phyloP scores from a whole-genome alignment of 78 protist species.

The Emiliania huxleyi region DNA sequence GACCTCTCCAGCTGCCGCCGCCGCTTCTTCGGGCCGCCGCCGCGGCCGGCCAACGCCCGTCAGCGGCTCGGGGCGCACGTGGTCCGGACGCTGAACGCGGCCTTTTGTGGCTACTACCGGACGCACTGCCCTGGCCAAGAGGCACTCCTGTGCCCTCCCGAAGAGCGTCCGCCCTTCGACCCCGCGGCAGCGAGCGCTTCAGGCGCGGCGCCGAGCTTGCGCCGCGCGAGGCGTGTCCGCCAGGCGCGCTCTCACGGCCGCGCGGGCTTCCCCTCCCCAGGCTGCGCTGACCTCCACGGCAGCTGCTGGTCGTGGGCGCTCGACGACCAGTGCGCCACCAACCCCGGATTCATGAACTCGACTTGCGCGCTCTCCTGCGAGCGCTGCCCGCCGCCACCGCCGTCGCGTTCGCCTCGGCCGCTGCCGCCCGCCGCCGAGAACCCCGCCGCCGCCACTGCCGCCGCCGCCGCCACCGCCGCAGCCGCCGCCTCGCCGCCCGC shows the following conservation, averaged over 20 bases:
- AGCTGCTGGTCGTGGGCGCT: background rate
- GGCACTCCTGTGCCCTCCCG: background rate
- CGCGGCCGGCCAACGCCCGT: background rate
- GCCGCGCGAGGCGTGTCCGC: no score
- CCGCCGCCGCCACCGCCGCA: no score
- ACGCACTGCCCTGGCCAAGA: background rate
- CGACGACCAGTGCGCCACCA: background rate
- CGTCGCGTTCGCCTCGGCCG: no score
- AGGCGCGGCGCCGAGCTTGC: no score
- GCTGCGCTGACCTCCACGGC: background rate
- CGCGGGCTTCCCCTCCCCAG: no score
- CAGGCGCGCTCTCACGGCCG: no score
- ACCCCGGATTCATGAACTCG: background rate
- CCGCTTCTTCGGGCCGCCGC: conserved; percentile 7
- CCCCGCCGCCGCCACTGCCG: no score
- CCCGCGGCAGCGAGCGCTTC: no score
- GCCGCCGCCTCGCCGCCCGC: no score
- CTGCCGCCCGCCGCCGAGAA: no score
- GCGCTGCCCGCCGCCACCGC: no score
- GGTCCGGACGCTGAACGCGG: background rate
- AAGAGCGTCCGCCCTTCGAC: background rate
- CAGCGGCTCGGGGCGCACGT: background rate
- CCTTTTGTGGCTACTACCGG: background rate
- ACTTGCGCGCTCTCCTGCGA: background rate
- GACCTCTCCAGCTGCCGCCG: background rate